A percentile compares a stretch with the other conserved stretches of the same genome.
phyloP scores from a whole-genome alignment of 768 basidiomycete species.

The Russula compacta region DNA sequence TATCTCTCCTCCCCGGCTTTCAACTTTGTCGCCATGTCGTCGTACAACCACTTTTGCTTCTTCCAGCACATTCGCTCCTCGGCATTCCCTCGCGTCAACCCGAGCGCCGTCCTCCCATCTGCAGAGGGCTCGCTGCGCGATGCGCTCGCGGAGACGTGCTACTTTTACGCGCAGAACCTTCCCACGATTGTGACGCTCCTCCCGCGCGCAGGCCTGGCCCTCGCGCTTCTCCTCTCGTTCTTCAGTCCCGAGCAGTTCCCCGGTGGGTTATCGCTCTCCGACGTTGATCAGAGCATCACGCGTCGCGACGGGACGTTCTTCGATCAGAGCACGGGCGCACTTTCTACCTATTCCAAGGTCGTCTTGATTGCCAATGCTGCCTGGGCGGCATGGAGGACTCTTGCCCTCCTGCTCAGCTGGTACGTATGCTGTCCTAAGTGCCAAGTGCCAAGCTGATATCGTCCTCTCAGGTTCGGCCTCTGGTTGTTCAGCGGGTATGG shows the following conservation, averaged over 20 bases:
- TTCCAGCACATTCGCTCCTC: conserved; percentile 67
- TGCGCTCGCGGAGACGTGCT: conserved; percentile 74
- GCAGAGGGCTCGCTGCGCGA: conserved; percentile 31
- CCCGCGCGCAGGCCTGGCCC: conserved; percentile 68
- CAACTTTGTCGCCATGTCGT: conserved; percentile 66
- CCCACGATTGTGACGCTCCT: conserved; percentile 76
- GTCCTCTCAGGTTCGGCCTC: conserved; percentile 50
- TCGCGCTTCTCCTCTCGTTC: conserved; percentile 65
- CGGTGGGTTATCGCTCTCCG: conserved; percentile 37
- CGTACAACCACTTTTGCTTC: conserved; percentile 79
- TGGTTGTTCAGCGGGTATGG: conserved; percentile 72
- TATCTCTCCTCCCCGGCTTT: conserved; percentile 76
- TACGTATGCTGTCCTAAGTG: conserved; percentile 23
- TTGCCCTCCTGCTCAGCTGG: conserved; percentile 67
- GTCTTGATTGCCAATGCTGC: conserved; percentile 71
- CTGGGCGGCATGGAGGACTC: conserved; percentile 69
- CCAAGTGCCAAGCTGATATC: neutral
- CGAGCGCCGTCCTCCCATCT: conserved; percentile 25
- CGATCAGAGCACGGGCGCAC: conserved; percentile 45
- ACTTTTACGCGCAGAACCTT: conserved; percentile 76
- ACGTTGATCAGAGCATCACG: conserved; percentile 34
- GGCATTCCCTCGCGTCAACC: conserved; percentile 48
- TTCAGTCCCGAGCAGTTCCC: conserved; percentile 36
- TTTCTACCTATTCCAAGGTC: conserved; percentile 71
- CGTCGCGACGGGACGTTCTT: conserved; percentile 73